These are phyloP conservation scores for Ascobolus immersus DNA, from an alignment of 495 filamentous ascomycete species.

Conservation along the genomic window DNA sequence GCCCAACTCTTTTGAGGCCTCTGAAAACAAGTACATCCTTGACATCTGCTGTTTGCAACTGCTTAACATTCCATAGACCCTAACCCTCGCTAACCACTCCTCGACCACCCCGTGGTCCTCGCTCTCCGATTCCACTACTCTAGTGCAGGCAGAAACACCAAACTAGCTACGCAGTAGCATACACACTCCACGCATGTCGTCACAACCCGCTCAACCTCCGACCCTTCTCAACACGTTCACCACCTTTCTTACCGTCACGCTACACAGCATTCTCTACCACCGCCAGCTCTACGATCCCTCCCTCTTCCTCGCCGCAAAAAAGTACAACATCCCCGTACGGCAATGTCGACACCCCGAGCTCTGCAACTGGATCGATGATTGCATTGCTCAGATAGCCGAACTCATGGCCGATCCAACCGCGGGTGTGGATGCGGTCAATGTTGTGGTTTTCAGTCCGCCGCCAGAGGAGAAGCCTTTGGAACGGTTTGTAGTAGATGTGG, in stretches of 20 bases:
- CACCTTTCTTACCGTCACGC: constrained; percentile 63
- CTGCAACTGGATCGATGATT: constrained; percentile 72
- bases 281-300: constrained; percentile 55
- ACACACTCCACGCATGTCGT: no score
- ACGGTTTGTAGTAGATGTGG: constrained; percentile 67
- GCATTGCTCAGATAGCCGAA: constrained; percentile 46
- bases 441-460: constrained; percentile 8
- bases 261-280: constrained; percentile 83
- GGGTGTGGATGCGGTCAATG: constrained; percentile 2
- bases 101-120: no score
- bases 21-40: no score
- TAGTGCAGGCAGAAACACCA: no score
- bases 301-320: constrained; percentile 58
- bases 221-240: constrained; percentile 34
- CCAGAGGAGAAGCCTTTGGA: constrained; percentile 30
- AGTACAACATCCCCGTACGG: constrained; percentile 71
- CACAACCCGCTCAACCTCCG: constrained; percentile 16
- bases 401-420: constrained; percentile 38
- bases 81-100: no score
- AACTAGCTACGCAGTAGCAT: no score
- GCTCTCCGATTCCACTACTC: no score
- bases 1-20: no score
- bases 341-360: constrained; percentile 77
- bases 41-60: no score
- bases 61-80: no score